These are phyloP conservation scores for Podospora fimiseda DNA, from an alignment of 495 filamentous ascomycete species.

Conservation along the genomic window DNA sequence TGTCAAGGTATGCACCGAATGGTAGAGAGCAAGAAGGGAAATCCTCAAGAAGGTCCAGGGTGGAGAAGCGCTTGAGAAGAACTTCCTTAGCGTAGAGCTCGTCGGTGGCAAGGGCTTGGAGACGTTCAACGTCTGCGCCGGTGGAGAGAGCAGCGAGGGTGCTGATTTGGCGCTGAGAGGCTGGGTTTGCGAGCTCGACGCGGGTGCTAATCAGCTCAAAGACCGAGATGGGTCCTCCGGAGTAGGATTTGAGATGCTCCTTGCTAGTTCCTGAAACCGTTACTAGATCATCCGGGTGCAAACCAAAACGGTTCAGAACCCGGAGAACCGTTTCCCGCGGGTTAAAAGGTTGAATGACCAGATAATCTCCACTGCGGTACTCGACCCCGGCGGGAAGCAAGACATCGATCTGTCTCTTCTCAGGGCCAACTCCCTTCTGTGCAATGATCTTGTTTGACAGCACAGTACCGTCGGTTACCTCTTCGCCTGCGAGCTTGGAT, in stretches of 20 bases:
- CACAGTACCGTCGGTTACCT: slow-evolving; percentile 24
- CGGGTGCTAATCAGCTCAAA: slow-evolving; percentile 53
- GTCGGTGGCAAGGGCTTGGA: slow-evolving; percentile 14
- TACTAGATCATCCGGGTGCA: slow-evolving; percentile 47
- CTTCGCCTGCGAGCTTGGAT: slow-evolving; percentile 18
- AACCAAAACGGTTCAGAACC: slow-evolving; percentile 24
- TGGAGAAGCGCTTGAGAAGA: slow-evolving; percentile 45
- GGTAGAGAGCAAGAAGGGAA: slow-evolving; percentile 38
- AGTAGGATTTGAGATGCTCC: slow-evolving; percentile 37
- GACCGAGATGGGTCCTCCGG: slow-evolving; percentile 46
- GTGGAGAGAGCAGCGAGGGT: slow-evolving; percentile 18
- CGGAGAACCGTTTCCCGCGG: slow-evolving; percentile 46
- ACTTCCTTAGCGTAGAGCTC: slow-evolving; percentile 19
- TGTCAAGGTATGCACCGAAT: slow-evolving; percentile 51
- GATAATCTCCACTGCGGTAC: slow-evolving; percentile 60
- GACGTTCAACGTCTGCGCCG: slow-evolving; percentile 10
- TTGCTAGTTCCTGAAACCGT: slow-evolving; percentile 22
- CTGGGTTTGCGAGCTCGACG: slow-evolving; percentile 60
- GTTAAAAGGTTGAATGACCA: slow-evolving; percentile 59
- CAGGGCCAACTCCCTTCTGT: slow-evolving; percentile 44
- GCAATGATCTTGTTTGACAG: slow-evolving; percentile 49
- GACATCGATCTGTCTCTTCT: slow-evolving; percentile 55
- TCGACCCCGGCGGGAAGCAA: slow-evolving; percentile 52
- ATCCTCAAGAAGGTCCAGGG: slow-evolving; percentile 55
- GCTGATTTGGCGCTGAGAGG: slow-evolving; percentile 36